Percentiles rank a stretch among this genome's conserved stretches.
These are phyloP conservation scores for Pythium graminicola DNA, from an alignment of 352 stramenopile species.

Conservation along the genomic window DNA sequence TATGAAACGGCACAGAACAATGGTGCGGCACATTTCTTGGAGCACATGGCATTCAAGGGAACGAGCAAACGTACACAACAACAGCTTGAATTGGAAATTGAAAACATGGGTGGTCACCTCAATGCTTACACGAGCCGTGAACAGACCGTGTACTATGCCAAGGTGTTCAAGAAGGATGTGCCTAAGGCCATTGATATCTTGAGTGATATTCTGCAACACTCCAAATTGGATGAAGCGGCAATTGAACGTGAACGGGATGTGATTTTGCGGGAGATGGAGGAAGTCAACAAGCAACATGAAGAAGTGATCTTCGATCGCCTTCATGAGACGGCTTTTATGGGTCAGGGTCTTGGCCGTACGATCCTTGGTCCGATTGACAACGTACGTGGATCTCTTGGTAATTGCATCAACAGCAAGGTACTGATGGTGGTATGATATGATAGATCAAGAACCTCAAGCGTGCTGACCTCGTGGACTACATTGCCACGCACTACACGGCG, in stretches of 20 bases:
- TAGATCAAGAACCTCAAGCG: constrained; percentile 90
- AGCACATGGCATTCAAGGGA: constrained; percentile 99
- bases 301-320: constrained; percentile 99
- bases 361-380: constrained; percentile 99
- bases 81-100: constrained; percentile 98
- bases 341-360: constrained; percentile 95
- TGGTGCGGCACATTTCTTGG: constrained; percentile 98
- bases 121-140: constrained; percentile 99
- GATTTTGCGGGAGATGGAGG: constrained; percentile 99
- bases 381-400: constrained; percentile 62
- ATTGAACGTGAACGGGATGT: constrained; percentile 98
- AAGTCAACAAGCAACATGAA: constrained; percentile 98
- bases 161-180: constrained; percentile 99
- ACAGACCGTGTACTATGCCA: constrained; percentile 99
- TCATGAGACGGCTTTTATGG: constrained; percentile 98
- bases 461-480: constrained; percentile 95
- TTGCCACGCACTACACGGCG: constrained; percentile 99
- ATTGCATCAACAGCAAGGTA: constrained; percentile 9
- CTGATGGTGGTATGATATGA: too few relatives aligned
- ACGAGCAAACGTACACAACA: constrained; percentile 95
- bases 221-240: constrained; percentile 93
- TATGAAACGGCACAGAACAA: constrained; percentile 99
- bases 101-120: constrained; percentile 99
- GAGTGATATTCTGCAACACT: constrained; percentile 98
- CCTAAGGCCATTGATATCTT: constrained; percentile 97